These are phyloP conservation scores for Fusarium anthophilum DNA, from an alignment of 2,329 filamentous ascomycete genomes.

Conservation along the genomic window DNA sequence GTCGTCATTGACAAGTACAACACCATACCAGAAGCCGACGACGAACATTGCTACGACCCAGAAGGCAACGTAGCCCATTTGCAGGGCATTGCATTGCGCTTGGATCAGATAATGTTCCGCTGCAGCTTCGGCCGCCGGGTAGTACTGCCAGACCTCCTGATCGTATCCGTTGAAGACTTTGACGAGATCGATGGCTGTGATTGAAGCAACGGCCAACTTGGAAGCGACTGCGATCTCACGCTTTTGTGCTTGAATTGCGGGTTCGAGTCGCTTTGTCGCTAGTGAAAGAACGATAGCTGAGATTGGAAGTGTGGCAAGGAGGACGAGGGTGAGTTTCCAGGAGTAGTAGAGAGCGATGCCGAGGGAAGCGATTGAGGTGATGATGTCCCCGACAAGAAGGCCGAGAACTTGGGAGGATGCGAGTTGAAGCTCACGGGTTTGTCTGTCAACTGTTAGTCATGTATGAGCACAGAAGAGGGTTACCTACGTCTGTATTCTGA, in stretches of 20 bases:
- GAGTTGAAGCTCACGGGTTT: slow-evolving; percentile 82
- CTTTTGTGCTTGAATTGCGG: slow-evolving; percentile 75
- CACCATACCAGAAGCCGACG: slow-evolving; percentile 89
- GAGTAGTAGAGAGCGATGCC: slow-evolving; percentile 79
- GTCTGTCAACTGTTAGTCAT: slow-evolving; percentile 58
- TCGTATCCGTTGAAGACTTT: slow-evolving; percentile 84
- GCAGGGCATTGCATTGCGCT: slow-evolving; percentile 73
- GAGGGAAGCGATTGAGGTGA: slow-evolving; percentile 73
- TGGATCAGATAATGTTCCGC: slow-evolving; percentile 73
- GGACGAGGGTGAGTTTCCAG: slow-evolving; percentile 85
- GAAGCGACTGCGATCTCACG: slow-evolving; percentile 73
- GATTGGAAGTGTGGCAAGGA: slow-evolving; percentile 77
- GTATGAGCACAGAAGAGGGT: fast-evolving
- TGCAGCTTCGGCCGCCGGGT: slow-evolving; percentile 63
- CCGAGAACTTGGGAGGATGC: slow-evolving; percentile 84
- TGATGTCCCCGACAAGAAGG: slow-evolving; percentile 68
- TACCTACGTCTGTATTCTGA: slow-evolving; percentile 76
- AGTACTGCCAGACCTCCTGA: slow-evolving; percentile 75
- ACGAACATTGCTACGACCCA: slow-evolving; percentile 84
- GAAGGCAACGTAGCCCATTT: slow-evolving; percentile 78
- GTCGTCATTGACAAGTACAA: slow-evolving; percentile 69
- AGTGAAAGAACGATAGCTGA: slow-evolving; percentile 68
- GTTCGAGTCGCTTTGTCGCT: slow-evolving; percentile 68
- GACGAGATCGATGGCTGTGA: slow-evolving; percentile 82
- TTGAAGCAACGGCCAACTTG: slow-evolving; percentile 74